Evolutionary conservation across 1,284 basidiomycete species (phyloP), one percentile per base, ranked within the genome.

Genomic region (Ustilago curta): DNA sequence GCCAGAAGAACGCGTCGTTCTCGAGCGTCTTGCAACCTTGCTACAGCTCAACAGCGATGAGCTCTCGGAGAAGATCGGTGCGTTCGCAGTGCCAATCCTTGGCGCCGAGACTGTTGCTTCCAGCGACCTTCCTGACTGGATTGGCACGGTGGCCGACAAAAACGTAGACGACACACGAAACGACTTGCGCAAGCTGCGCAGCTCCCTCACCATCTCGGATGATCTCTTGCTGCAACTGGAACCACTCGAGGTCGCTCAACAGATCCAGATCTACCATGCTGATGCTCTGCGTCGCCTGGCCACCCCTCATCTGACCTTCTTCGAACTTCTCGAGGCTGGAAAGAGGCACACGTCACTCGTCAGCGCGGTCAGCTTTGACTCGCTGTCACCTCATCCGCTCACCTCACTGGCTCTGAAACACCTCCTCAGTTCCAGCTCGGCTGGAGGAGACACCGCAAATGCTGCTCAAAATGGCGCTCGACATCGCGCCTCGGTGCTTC

Each of bases 221-320:
- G 73, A 62, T 0, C 51, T 73, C 3, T 51, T 84, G 35, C 63
- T 84, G 9, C 57, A 45, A 3, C 63, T 81, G 14, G 82, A 83
- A 25, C 77, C 82, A 0, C 35, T 63, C 21, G 83, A 84, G 56
- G 61, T 84, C n/a, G 83, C 82, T 4, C 73, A 76, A 44, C 83
- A 84, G 62, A 82, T 84, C 39, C 81, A 83, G 35, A 53, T 66
- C 23, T 84, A 78, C 61, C 81, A 83, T 39, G 70, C 71, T 12
- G 67, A 78, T 21, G 68, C 73, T 5, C 59, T 82, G 21, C 45
- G 57, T 37, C 53, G 60, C 9, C 25, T 70, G 4, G 54, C 47
- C 23, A 62, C 65, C 12, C 49, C 68, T 49, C 35, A 51, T 37
- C 27, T 78, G 23, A 43, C 70, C 32, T 37, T 70, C 47, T 21